phyloP scores from a whole-genome alignment of 2,329 filamentous ascomycete genomes.

The Lachnellula suecica region DNA sequence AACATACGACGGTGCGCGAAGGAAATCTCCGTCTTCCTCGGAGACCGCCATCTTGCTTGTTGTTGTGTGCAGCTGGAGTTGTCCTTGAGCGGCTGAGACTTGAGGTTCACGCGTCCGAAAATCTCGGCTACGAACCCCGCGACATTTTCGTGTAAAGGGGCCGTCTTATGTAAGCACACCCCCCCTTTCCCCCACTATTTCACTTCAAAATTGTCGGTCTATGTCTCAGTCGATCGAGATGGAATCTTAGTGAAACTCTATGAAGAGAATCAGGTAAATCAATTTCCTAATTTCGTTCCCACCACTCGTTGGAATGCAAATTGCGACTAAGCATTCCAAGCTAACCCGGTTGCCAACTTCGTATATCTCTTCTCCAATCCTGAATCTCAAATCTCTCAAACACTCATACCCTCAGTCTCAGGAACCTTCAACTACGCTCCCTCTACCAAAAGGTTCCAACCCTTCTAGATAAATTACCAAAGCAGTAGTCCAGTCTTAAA shows the following conservation, averaged over 20 bases:
- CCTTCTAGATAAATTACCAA: background rate
- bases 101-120: background rate
- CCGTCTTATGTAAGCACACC: background rate
- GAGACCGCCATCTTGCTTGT: slow-evolving; percentile 22
- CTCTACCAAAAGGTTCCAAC: background rate
- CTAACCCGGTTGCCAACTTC: background rate
- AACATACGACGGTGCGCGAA: slow-evolving; percentile 50
- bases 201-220: background rate
- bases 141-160: background rate
- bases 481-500: too few species aligned
- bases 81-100: background rate
- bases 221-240: background rate
- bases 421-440: background rate
- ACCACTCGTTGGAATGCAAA: background rate
- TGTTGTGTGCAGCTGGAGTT: background rate
- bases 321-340: background rate
- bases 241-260: background rate
- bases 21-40: slow-evolving; percentile 36
- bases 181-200: background rate
- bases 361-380: background rate
- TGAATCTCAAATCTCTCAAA: background rate
- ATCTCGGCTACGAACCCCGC: background rate
- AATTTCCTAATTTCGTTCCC: background rate
- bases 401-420: background rate
- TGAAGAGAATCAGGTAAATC: background rate